Evolutionary conservation across 257 asterid species (phyloP).

Genomic region (Petunia secreta): DNA sequence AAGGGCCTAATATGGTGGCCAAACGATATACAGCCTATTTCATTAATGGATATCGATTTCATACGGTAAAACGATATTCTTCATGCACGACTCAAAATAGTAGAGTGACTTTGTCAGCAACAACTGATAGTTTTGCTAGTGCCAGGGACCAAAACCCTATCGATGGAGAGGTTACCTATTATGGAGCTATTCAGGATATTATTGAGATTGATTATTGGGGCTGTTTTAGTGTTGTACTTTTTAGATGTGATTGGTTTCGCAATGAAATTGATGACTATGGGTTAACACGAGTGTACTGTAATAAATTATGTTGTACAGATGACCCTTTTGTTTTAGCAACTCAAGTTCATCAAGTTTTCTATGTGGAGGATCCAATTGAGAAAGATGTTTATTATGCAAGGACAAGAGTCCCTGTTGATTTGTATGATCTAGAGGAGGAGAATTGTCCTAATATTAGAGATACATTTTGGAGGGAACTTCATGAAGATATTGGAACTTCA

Average conservation of each 20-base stretch:
- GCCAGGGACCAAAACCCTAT: neutral
- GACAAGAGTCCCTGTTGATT: no score
- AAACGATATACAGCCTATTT: neutral
- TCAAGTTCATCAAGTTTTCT: neutral
- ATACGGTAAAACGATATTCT: no score
- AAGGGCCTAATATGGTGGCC: neutral
- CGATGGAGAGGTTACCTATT: neutral
- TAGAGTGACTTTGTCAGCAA: neutral
- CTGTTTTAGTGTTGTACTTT: neutral
- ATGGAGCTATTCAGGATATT: neutral
- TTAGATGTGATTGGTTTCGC: neutral
- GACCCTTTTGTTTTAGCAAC: neutral
- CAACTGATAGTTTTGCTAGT: neutral
- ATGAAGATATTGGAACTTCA: no score
- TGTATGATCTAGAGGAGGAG: no score
- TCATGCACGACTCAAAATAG: no score
- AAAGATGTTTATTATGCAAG: neutral
- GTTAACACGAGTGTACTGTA: neutral
- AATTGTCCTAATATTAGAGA: no score
- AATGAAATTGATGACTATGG: neutral
- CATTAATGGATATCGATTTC: neutral
- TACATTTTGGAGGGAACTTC: no score
- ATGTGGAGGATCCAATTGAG: neutral
- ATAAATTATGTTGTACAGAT: neutral
- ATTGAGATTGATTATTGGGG: neutral